Base-by-base conservation (phyloP, 306 rosid genomes). In the Inga laurina region DNA sequence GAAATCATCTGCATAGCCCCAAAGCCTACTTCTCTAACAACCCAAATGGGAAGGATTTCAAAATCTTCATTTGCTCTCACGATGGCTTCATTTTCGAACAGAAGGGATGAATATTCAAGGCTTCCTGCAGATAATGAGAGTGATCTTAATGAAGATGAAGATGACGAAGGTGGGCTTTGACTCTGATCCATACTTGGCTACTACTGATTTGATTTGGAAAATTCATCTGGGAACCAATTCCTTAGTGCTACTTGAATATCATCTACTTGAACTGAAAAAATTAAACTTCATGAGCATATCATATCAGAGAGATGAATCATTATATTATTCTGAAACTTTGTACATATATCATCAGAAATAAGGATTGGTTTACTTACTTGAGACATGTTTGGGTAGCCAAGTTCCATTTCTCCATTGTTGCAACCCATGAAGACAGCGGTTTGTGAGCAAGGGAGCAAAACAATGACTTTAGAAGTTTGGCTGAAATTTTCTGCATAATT, bases 351-450 rank as follows among this genome's bases (percentile, higher is more conserved):
- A 27, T 27, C 30, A 27, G 30, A 27, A 27, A 27, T 27, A 27
- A 27, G 30, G 30, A 27, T 27, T 27, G 30, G 30, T 27, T 27
- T 11, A n/a, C 82, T 88, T 86, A 95, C 98, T 90, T 88, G 93
- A 72, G 98, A 86, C 87, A 84, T 90, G 48, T 84, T 85, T 64
- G 93, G 81, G 80, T 91, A 88, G 18, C 98, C 98, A 49, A 95
- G 85, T 85, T 95, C 98, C 84, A 95, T 91, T 89, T 95, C 98
- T 48, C 98, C 98, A 73, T 75, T 84, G 80, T 83, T 92, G 86
- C 97, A 92, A 54, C 92, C 98, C 93, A 95, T 93, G 92, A 93
- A 95, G 79, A 92, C 84, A 49, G 92, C 76, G 22, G 76, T 72
- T 56, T 72, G 74, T 39, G 30, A 72, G 44, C 76, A 72, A 72